Evolutionary conservation across 257 asterid species (phyloP).

Genomic region (Solanum etuberosum): DNA sequence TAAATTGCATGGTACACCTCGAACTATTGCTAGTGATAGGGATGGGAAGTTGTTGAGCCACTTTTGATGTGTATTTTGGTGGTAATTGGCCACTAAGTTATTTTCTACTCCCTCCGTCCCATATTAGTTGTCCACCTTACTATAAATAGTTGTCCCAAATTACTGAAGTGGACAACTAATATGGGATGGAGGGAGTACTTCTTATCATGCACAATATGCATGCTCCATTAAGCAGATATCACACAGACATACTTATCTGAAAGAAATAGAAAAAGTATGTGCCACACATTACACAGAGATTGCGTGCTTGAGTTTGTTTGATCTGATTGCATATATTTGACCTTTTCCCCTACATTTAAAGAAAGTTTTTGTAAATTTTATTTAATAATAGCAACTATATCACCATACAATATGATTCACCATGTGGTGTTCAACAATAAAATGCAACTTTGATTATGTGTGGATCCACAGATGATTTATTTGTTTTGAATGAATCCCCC

Average conservation of each 20-base stretch:
- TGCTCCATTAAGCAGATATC: neutral
- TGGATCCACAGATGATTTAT: neutral
- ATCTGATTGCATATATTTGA: neutral
- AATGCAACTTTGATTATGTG: neutral
- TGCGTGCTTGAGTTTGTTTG: neutral
- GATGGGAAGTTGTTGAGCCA: neutral
- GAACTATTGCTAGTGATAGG: neutral
- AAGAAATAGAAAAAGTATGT: neutral
- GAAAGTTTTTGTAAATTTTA: neutral
- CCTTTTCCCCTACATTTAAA: neutral
- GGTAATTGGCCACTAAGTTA: neutral
- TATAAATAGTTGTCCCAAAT: neutral
- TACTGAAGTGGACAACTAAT: neutral
- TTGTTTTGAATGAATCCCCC: neutral
- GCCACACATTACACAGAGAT: neutral
- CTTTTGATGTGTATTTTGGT: neutral
- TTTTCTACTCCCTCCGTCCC: neutral
- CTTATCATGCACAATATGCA: neutral
- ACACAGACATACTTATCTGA: neutral
- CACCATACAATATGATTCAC: neutral
- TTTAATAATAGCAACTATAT: neutral
- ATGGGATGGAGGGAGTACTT: neutral
- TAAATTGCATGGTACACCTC: neutral
- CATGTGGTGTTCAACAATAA: neutral
- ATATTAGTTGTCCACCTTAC: neutral